Base-by-base conservation (phyloP, 306 rosid genomes). In the Cucumis hystrix region DNA sequence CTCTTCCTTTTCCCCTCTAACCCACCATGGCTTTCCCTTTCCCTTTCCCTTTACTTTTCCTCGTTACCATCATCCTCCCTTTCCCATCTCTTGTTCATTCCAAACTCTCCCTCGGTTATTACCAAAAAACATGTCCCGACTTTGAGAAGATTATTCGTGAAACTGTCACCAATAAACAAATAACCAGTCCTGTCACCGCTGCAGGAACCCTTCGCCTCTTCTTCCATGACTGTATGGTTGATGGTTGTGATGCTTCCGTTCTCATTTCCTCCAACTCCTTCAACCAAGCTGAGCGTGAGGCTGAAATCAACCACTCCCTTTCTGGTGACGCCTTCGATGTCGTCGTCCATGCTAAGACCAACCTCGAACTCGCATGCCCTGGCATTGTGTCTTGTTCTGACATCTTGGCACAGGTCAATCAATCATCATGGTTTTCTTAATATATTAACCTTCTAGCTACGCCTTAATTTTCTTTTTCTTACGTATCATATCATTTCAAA, bases 181-280 rank as follows among this genome's bases (percentile, higher is more conserved):
- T 60, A 10, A 25, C 57, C 1, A 76, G 79, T 9, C 79, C 79
- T 9, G 67, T 76, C 25, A 76, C 79, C 0, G 79, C 79, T 0
- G 79, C 79, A 0, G 79, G 79, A 18, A 76, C 79, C 57, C 69
- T 76, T 2, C 79, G 79, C 2, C 79, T 76, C 55, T 76, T 76
- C 69, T 76, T 76, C 41, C 79, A 76, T 0, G 67, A 76, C 41
- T 76, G 79, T 25, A 14, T 76, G 56, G 79, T 76, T 6, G 79
- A 76, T 20, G 79, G 79, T 1, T 76, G 79, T 2, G 79, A 76
- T 0, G 79, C 69, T 3, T 76, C 79, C 0, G 4, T 76, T 37
- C 67, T 76, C 47, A 76, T 76, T 47, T 14, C 69, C 41, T 76
- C 79, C 20, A 76, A 76, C 25, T 0, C 57, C 41, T 76, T 59